These are phyloP conservation scores for Vigna trinervia DNA, from an alignment of 306 rosid genomes.

Conservation along the genomic window DNA sequence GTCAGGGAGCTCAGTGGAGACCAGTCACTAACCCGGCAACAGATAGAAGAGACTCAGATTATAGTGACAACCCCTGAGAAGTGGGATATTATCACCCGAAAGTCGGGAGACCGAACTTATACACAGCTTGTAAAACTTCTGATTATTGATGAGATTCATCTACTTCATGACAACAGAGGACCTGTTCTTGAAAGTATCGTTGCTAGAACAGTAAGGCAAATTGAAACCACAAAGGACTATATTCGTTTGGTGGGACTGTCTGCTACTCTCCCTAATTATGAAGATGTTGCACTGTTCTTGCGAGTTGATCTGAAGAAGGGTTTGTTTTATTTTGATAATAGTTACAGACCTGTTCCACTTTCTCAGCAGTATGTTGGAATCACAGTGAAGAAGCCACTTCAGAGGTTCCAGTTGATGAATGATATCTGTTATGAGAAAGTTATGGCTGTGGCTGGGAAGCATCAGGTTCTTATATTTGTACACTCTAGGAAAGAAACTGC, in stretches of 20 bases:
- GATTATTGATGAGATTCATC: constrained; percentile 95
- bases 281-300: constrained; percentile 89
- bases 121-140: constrained; percentile 92
- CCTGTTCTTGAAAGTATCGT: constrained; percentile 98
- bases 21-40: constrained; percentile 87
- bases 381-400: constrained; percentile 91
- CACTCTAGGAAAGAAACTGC: constrained; percentile 97
- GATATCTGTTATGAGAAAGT: constrained; percentile 95
- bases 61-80: constrained; percentile 98
- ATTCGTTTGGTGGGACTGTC: constrained; percentile 96
- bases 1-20: constrained; percentile 97
- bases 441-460: constrained; percentile 94
- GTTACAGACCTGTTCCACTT: constrained; percentile 96
- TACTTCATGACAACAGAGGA: constrained; percentile 97
- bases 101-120: constrained; percentile 95
- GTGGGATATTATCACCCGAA: constrained; percentile 97
- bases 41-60: constrained; percentile 94
- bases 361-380: constrained; percentile 95
- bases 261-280: constrained; percentile 91
- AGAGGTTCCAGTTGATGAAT: constrained; percentile 98
- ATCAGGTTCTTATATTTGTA: constrained; percentile 94
- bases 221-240: constrained; percentile 87
- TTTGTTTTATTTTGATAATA: constrained; percentile 81
- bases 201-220: constrained; percentile 98
- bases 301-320: constrained; percentile 81